Conservation (phyloP, 2,329 filamentous ascomycete species). For the Neoascochyta sp. region DNA sequence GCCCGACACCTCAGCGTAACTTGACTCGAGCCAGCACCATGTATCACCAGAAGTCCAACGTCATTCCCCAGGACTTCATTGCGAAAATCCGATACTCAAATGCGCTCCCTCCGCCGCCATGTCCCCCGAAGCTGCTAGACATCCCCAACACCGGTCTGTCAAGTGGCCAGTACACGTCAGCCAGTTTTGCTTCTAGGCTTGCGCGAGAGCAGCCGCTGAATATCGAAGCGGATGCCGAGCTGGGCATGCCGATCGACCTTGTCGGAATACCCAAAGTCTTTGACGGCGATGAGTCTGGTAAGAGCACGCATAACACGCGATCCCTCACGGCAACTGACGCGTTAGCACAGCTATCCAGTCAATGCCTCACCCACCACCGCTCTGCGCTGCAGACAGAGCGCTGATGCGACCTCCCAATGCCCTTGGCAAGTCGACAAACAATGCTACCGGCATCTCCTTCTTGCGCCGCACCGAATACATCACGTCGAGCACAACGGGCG, state of each 20-base stretch:
- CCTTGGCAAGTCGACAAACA: slow-evolving; percentile 76
- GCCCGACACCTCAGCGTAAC: too few species aligned
- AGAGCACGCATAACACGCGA: slow-evolving; percentile 14
- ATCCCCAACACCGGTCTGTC: slow-evolving; percentile 90
- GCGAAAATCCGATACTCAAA: slow-evolving; percentile 94
- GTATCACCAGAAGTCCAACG: slow-evolving; percentile 24
- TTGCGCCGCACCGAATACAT: slow-evolving; percentile 96
- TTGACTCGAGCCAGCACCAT: too few species aligned
- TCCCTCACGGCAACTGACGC: slow-evolving; percentile 18
- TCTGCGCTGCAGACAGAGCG: slow-evolving; percentile 79
- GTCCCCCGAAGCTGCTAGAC: slow-evolving; percentile 92
- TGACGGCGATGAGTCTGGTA: slow-evolving; percentile 91
- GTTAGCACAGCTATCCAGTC: slow-evolving; percentile 69
- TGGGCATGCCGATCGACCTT: slow-evolving; percentile 95
- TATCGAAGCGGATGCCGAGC: slow-evolving; percentile 94
- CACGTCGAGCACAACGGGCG: slow-evolving; percentile 49
- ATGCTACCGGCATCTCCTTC: slow-evolving; percentile 81
- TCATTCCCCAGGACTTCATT: slow-evolving; percentile 90
- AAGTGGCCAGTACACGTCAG: slow-evolving; percentile 82
- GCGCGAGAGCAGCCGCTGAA: slow-evolving; percentile 90
- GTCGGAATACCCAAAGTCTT: slow-evolving; percentile 94
- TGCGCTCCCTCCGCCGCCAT: slow-evolving; percentile 87
- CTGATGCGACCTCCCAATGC: slow-evolving; percentile 80
- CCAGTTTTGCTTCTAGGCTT: slow-evolving; percentile 83
- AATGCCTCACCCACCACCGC: slow-evolving; percentile 62